These are phyloP conservation scores for Alternaria solani DNA, from an alignment of 2,329 filamentous ascomycete genomes.

Conservation along the genomic window DNA sequence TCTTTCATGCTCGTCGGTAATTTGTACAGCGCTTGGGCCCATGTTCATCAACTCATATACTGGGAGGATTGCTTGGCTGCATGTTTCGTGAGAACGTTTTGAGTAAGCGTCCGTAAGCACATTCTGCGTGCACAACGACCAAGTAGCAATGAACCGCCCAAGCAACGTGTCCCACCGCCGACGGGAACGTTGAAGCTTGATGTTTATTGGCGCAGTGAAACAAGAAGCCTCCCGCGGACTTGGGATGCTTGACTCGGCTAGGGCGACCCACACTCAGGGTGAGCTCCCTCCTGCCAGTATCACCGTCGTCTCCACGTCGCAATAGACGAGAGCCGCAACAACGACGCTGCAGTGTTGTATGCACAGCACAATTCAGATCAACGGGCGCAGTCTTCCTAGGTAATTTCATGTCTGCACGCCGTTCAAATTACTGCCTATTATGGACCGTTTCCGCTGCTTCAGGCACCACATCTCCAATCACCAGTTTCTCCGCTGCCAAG, in stretches of 20 bases:
- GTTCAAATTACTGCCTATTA: not conserved
- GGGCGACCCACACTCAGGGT: not conserved
- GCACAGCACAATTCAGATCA: not conserved
- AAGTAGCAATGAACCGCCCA: not conserved
- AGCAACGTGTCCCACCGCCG: not conserved
- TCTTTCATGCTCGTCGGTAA: not conserved
- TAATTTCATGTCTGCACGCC: not conserved
- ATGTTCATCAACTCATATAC: not conserved
- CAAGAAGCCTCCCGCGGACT: constrained; percentile 2
- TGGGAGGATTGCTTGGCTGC: not conserved
- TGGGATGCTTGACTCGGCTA: constrained; percentile 3
- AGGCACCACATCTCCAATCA: constrained; percentile 25
- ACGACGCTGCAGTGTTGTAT: not conserved
- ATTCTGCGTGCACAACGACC: not conserved
- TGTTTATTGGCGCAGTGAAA: not conserved
- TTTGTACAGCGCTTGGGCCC: not conserved
- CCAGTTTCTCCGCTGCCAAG: constrained; percentile 38
- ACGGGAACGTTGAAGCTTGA: not conserved
- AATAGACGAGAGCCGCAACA: not conserved
- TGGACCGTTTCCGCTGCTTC: not conserved
- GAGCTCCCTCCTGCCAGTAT: not conserved
- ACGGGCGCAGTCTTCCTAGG: too few species aligned
- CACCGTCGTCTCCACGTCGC: not conserved
- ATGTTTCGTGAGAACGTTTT: not conserved
- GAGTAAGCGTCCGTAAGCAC: not conserved